phyloP scores from a whole-genome alignment of 2,329 filamentous ascomycete genomes.

The Pestalotiopsis sp. region DNA sequence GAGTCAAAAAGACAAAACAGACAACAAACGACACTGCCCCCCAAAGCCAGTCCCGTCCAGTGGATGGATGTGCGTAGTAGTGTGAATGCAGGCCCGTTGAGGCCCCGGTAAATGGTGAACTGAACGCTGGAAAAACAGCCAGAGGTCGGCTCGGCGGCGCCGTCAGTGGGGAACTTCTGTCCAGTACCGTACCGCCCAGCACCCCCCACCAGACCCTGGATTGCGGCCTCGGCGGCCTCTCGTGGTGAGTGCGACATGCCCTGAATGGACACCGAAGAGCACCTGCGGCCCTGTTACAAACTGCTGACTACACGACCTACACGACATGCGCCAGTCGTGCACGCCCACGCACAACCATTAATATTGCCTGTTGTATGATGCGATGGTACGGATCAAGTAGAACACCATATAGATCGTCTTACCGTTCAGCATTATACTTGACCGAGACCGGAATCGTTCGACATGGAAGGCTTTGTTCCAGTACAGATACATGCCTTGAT shows the following conservation, averaged over 20 bases:
- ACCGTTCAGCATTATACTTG: background rate
- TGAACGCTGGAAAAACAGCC: too few species aligned
- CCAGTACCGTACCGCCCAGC: background rate
- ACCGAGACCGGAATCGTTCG: background rate
- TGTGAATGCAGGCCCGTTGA: background rate
- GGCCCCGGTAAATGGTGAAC: background rate
- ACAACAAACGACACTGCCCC: background rate
- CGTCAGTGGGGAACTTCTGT: background rate
- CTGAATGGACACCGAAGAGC: background rate
- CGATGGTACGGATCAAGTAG: background rate
- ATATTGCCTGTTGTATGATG: background rate
- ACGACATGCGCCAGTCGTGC: background rate
- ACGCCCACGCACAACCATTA: background rate
- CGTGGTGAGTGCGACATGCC: background rate
- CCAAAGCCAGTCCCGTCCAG: background rate
- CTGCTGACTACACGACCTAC: background rate
- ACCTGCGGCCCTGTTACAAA: background rate
- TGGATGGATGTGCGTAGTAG: too few species aligned
- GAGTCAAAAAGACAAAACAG: background rate
- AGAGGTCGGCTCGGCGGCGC: conserved; percentile 5
- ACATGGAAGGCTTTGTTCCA: background rate
- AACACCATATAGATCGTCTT: background rate
- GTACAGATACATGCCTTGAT: background rate
- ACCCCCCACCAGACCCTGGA: background rate
- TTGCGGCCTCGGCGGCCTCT: background rate